Conservation (phyloP, 139 green algal genomes). For the Nannochloris sp. region DNA sequence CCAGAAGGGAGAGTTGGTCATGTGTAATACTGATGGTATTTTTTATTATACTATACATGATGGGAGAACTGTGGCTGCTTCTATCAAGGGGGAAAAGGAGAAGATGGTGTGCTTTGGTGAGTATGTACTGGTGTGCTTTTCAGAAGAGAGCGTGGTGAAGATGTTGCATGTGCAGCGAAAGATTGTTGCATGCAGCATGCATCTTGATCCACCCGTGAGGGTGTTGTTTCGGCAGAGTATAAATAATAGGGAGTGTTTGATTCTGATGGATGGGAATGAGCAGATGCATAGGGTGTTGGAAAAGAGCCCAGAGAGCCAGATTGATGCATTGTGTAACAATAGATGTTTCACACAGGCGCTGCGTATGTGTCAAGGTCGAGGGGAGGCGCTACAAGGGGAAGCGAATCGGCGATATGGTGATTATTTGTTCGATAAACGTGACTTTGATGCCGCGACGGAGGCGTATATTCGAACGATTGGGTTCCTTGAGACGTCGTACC, state of each 20-base stretch:
- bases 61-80: conserved; percentile 10
- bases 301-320: conserved; percentile 34
- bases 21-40: conserved; percentile 54
- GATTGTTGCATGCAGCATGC: conserved; percentile 12
- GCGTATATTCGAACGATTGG: conserved; percentile 73
- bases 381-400: conserved; percentile 28
- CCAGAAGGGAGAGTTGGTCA: conserved; percentile 32
- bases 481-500: conserved; percentile 85
- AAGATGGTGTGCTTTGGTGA: conserved; percentile 36
- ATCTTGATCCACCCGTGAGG: not conserved
- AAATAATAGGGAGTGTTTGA: conserved; percentile 7
- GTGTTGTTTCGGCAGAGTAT: not conserved
- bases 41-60: conserved; percentile 60
- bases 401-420: conserved; percentile 63
- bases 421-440: conserved; percentile 78
- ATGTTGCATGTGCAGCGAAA: not conserved
- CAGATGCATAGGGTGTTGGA: conserved; percentile 29
- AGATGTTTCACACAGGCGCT: conserved; percentile 65
- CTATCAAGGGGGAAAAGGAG: conserved; percentile 36
- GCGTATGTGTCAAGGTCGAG: conserved; percentile 43
- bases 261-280: conserved; percentile 9
- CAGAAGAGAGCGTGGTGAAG: conserved; percentile 8
- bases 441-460: conserved; percentile 85
- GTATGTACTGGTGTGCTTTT: conserved; percentile 48
- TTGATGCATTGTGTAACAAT: conserved; percentile 61